Evolutionary conservation across 805 yeast species (phyloP), one percentile per base, ranked within the genome.

Genomic region (Wickerhamiella azyma): DNA sequence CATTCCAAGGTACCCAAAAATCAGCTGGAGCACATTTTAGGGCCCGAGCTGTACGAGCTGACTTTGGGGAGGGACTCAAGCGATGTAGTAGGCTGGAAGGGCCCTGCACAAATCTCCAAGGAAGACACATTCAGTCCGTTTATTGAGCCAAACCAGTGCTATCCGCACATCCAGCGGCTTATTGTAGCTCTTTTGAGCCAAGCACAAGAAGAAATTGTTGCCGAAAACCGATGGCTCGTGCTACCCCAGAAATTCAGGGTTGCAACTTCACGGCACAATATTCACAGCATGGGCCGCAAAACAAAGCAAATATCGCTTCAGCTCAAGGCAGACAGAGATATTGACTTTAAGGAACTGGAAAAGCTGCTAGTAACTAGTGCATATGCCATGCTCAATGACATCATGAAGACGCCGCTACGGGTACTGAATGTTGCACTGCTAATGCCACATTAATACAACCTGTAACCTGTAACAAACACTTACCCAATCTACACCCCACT

Each of bases 71-170:
- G 37, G 1, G 58, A 54, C 13, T 19, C 9, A 1, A 45, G 29
- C 9, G 38, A 11, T 17, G 32, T 52, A 11, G 14, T 33, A 14
- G 46, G 48, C 19, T 51, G 43, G 42, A n/a, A 8, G 16, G 43
- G 46, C 9, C 63, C 62, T 2, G 40, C 38, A 7, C 60, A 57
- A 35, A 46, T 60, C 29, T 54, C 62, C 9, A 49, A 59, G 17
- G 64, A 60, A 49, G 62, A 60, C 24, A 50, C 63, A 5, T 59
- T 50, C 26, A 37, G 19, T 14, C 43, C 43, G 9, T 29, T 45
- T 2, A 38, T 51, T 6, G 37, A 48, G 8, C 13, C 39, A 1
- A 26, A 41, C 16, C 41, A 39, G 10, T 48, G 53, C 35, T 29
- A 17, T 4, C 17, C 30, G 13, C 50, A 45, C 18, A 7, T 58